Evolutionary conservation across 345 rosid genomes (phyloP).

Genomic region (Melastoma malabathricum): DNA sequence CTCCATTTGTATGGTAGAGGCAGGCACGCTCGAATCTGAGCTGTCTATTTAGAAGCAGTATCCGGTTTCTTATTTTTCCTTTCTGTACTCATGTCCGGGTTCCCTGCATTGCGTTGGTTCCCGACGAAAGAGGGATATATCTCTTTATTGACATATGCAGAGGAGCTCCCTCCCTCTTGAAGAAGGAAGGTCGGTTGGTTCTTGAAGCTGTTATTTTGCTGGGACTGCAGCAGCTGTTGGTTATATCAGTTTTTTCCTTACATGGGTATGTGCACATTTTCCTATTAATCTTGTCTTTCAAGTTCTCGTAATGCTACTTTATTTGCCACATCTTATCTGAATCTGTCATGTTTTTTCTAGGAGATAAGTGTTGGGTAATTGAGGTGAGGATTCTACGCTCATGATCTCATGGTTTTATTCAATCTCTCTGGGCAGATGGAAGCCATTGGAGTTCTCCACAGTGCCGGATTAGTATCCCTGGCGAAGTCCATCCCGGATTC

Average conservation of each 20-base stretch:
- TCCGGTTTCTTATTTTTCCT: too few species aligned
- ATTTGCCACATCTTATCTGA: constrained; percentile 1
- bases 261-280: constrained; percentile 41
- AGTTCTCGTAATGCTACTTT: constrained; percentile 1
- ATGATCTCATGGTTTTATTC: background rate
- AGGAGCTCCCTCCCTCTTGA: constrained; percentile 46
- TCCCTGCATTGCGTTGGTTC: too few species aligned
- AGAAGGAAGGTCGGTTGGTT: constrained; percentile 82
- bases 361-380: constrained; percentile 30
- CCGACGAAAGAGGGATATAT: background rate
- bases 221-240: constrained; percentile 64
- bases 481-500: constrained; percentile 46
- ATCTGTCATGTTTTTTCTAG: constrained; percentile 21
- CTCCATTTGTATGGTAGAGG: too few species aligned
- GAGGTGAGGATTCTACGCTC: background rate
- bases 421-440: constrained; percentile 42
- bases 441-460: constrained; percentile 48
- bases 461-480: constrained; percentile 41
- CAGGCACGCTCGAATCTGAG: too few species aligned
- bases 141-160: constrained; percentile 18
- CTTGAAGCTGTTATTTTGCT: constrained; percentile 55
- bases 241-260: constrained; percentile 74
- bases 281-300: background rate
- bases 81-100: too few species aligned
- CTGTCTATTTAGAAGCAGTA: too few species aligned